Base-by-base conservation (phyloP, 2,329 filamentous ascomycete species). In the Lasiodiplodia sp. region DNA sequence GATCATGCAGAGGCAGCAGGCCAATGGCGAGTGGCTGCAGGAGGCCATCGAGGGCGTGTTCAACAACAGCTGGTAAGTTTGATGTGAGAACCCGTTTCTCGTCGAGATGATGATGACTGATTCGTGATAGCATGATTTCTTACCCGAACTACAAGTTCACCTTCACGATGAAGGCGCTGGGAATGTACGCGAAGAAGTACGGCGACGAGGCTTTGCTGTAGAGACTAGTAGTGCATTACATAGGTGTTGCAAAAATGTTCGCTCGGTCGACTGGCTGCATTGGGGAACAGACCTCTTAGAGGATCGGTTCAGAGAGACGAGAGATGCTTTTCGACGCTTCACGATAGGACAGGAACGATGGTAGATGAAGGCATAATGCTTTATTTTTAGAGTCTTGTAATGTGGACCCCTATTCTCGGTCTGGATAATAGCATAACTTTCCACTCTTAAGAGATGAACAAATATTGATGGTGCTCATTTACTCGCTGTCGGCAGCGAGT, bases 61-160 rank as follows among this genome's bases (percentile, higher is more conserved):
- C 82, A 99, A 99, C 82, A 97, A 97, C 84, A 96, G 91, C 75
- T 98, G 95, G 88, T 90, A 79, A 82, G 87, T 86, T 66, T 25
- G 34, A 12, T 57, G 10, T 16, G 23, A 11, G 16, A 10, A 6
- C 14, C 31, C 53, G 49, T 62, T 62, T 44, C 60, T 18, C 53
- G 62, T 11, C 18, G 28, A 21, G 34, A 28, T 34, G 31, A 16
- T 56, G 31, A 28, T 44, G 23, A 49, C n/a, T 14, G 16, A 1
- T n/a, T 21, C 14, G 28, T 53, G 69, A 69, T 75, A 90, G 89
- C 85, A 98, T 97, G 93, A 99, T 99, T 72, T 96, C 93, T 0
- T 99, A 99, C 77, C 95, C 95, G 53, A 99, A 99, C 84, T 99
- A 99, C 85, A 99, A 98, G 84, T 96, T 97, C 79, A 92, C 91